Percentiles rank a stretch among this genome's conserved stretches.
phyloP scores from a whole-genome alignment of 176 grass and related monocot species.

The Carex pumila region DNA sequence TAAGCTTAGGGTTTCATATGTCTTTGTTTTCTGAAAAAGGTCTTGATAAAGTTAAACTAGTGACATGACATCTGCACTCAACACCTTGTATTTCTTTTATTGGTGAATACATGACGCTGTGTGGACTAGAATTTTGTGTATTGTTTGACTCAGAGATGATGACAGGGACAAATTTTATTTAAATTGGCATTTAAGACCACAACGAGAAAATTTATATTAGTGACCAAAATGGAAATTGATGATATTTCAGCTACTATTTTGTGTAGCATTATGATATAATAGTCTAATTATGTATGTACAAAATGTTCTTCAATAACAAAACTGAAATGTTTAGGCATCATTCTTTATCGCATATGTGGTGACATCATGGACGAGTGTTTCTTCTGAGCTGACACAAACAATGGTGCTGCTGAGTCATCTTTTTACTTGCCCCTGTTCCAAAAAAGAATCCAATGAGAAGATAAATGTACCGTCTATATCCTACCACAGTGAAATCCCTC shows the following conservation, averaged over 20 bases:
- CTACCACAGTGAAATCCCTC: constrained; percentile 93
- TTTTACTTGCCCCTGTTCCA: constrained; percentile 42
- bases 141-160: neutral
- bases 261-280: no score
- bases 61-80: neutral
- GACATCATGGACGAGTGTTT: constrained; percentile 84
- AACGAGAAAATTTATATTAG: no score
- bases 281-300: no score
- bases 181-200: no score
- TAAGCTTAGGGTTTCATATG: neutral
- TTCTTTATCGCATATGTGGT: constrained; percentile 98
- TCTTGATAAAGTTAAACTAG: neutral
- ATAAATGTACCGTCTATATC: constrained; percentile 49
- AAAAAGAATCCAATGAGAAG: constrained; percentile 35
- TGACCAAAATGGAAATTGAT: no score
- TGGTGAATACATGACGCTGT: neutral
- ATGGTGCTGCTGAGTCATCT: constrained; percentile 44
- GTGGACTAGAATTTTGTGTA: neutral
- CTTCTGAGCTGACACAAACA: constrained; percentile 70
- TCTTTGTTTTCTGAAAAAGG: neutral
- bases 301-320: constrained; percentile 1
- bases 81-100: neutral
- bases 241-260: no score
- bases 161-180: no score
- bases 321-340: constrained; percentile 45